Evolutionary conservation across 1,284 basidiomycete species (phyloP), one percentile per base, ranked within the genome.

Genomic region (Mycena citricolor): DNA sequence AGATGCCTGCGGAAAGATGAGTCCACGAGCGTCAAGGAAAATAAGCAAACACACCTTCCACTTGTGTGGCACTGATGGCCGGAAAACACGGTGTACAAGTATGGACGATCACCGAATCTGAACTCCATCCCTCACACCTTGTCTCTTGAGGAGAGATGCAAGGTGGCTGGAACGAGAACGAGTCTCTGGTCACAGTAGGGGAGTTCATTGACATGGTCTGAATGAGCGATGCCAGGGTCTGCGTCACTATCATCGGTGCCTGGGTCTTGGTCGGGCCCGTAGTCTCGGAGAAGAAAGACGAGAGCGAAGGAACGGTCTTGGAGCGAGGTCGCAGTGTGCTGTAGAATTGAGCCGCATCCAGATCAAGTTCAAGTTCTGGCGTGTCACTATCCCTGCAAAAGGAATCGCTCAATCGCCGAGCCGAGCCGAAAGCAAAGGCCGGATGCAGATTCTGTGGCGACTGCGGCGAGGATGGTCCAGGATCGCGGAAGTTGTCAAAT

Each of bases 21-120:
- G 39, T 39, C 25, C 36, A 32, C 24, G 44, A 22, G 28, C 37
- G 26, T 43, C 41, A 43, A 42, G 22, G 43, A 36, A 34, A 32
- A 46, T 40, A 24, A 42, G 35, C 30, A 35, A 44, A 60, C 74
- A 32, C 48, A 82, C 84, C 83, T 74, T 85, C 83, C 36, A 83
- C 61, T 56, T 81, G 75, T 3, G 77, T 83, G 32, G 81, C 82
- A 56, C 66, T 74, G 45, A 86, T 74, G 31, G 77, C 65, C 31
- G 81, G 81, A 8, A 62, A 66, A 62, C 77, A 80, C 16, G 80
- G 79, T 49, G 74, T 67, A 53, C 76, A 77, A 37, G 83, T 82
- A 59, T 73, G 74, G 30, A 84, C 73, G 2, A 81, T 68, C 22
- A 77, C 62, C 21, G 57, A 59, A 39, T 66, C 59, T 17, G 61